A percentile compares a stretch with the other conserved stretches of the same genome.
These are phyloP conservation scores for Soucietia sequanensis DNA, from an alignment of 805 yeast species.

Conservation along the genomic window DNA sequence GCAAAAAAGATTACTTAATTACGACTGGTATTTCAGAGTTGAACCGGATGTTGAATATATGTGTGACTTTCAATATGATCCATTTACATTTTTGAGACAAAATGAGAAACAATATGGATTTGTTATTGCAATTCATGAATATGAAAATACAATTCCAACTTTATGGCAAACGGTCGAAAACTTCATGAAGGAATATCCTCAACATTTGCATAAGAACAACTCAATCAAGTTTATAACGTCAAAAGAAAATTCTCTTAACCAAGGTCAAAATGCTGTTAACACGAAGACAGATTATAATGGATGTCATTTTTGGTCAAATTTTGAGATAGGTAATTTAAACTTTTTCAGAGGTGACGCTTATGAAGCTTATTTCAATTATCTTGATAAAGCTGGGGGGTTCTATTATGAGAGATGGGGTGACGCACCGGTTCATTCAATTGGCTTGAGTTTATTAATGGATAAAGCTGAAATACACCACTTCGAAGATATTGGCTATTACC, in stretches of 20 bases:
- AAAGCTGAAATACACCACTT: slow-evolving; percentile 40
- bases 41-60: slow-evolving; percentile 57
- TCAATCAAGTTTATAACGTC: slow-evolving; percentile 48
- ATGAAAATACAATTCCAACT: slow-evolving; percentile 51
- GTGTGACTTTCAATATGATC: slow-evolving; percentile 59
- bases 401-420: slow-evolving; percentile 65
- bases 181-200: slow-evolving; percentile 46
- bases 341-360: slow-evolving; percentile 50
- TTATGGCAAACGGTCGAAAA: slow-evolving; percentile 49
- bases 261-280: slow-evolving; percentile 12
- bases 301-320: slow-evolving; percentile 68
- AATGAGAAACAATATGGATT: slow-evolving; percentile 51
- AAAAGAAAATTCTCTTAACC: slow-evolving; percentile 32
- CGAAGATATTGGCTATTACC: slow-evolving; percentile 45
- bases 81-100: slow-evolving; percentile 42
- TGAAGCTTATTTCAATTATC: slow-evolving; percentile 40
- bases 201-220: slow-evolving; percentile 46
- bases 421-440: slow-evolving; percentile 46
- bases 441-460: slow-evolving; percentile 31
- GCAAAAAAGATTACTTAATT: slow-evolving; percentile 42
- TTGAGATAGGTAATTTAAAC: slow-evolving; percentile 54
- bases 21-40: slow-evolving; percentile 60
- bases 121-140: slow-evolving; percentile 49
- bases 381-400: slow-evolving; percentile 52
- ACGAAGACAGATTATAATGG: slow-evolving; percentile 43